Evolutionary conservation across 2,329 filamentous ascomycete species (phyloP), one percentile per base, ranked within the genome.

Genomic region (Ilyonectria mors-panacis): DNA sequence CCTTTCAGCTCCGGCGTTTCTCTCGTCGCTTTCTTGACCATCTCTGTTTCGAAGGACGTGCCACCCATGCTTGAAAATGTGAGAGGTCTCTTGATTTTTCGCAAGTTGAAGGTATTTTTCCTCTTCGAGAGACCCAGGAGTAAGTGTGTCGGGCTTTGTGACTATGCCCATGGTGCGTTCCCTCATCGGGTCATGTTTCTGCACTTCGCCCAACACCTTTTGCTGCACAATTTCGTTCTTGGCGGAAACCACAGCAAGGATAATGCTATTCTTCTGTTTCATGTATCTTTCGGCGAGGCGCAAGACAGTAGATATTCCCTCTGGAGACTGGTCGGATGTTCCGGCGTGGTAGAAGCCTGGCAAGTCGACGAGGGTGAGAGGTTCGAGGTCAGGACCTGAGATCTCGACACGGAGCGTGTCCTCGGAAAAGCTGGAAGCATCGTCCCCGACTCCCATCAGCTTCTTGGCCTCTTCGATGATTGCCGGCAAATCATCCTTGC

Each of bases 31-130:
- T 39, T 79, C 73, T 5, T 72, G 66, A 13, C 81, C 78, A 3
- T 68, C 71, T 7, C 81, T 76, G 65, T 89, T 89, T 47, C 81
- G 84, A 13, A 89, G 65, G 28, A 88, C 80, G 67, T 88, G 85
- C 85, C 85, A 88, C 0, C 85, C 86, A 0, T 83, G 79, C 28
- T 78, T 71, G 1, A 81, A 63, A 10, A 72, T 71, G 19, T 80
- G 68, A 1, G 65, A 66, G 0, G 44, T 42, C 6, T 79, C 74
- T 6, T 71, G 58, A 42, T 78, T 79, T 15, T 73, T 70, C 1
- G 75, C 74, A 0, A 83, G 59, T 12, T 73, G 69, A 1, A 80
- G 67, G 68, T 80, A 86, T 4, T 66, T 74, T 2, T 63, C 66
- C 66, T 87, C 82, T 6, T 81, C 8, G 4, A 21, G 3, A n/a